Conservation (phyloP, 371 early-diverging fungal genomes). For the Mucor mucedo region DNA sequence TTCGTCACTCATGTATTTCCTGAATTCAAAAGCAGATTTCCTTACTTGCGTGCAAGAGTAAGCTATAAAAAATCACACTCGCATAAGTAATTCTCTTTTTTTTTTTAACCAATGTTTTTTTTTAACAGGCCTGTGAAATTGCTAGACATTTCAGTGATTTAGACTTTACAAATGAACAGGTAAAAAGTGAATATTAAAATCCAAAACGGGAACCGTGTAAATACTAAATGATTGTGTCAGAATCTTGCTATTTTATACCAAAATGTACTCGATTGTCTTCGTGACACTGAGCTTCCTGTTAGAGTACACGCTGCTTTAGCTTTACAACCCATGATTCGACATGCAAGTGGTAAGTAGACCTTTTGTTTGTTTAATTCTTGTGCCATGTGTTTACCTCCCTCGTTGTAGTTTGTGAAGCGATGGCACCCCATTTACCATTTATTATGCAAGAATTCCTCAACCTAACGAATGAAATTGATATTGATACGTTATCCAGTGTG, state of each 20-base stretch:
- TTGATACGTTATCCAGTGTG: conserved; percentile 84
- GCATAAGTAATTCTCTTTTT: background rate
- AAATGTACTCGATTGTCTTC: conserved; percentile 66
- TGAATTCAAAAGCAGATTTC: conserved; percentile 80
- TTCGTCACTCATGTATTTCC: conserved; percentile 84
- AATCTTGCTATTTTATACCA: conserved; percentile 65
- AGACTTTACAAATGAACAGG: conserved; percentile 45
- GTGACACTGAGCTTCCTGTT: conserved; percentile 84
- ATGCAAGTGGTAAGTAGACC: conserved; percentile 58
- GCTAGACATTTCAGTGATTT: conserved; percentile 48
- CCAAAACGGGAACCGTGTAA: too few relatives aligned
- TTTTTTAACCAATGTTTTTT: background rate
- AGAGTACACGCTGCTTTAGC: conserved; percentile 84
- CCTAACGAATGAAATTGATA: conserved; percentile 88
- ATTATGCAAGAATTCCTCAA: conserved; percentile 86
- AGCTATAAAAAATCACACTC: conserved; percentile 23
- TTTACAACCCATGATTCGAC: conserved; percentile 75
- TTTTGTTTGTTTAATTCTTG: background rate
- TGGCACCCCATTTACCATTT: conserved; percentile 76
- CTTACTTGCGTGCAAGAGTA: conserved; percentile 79
- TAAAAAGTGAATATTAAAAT: background rate
- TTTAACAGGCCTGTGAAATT: conserved; percentile 39
- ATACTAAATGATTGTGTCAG: conserved; percentile 10
- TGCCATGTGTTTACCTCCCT: too few relatives aligned
- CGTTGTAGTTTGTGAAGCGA: conserved; percentile 62